Evolutionary conservation across 192 early-diverging fungal species (phyloP).

Genomic region (Coemansia sp.): DNA sequence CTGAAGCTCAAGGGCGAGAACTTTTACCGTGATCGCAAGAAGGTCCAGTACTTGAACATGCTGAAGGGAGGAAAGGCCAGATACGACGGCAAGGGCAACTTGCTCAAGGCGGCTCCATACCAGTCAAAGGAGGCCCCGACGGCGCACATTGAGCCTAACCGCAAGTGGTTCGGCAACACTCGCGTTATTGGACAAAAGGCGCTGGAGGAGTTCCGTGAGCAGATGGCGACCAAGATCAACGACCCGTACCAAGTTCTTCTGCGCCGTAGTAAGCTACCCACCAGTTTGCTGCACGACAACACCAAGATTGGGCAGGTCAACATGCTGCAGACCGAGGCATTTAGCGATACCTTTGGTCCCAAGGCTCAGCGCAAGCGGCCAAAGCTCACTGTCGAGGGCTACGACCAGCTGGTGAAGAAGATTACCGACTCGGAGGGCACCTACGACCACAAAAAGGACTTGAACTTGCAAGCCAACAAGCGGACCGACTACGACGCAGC

Average conservation of each 20-base stretch:
- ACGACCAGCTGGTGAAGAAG: constrained; percentile 77
- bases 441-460: constrained; percentile 71
- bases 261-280: constrained; percentile 92
- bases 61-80: constrained; percentile 84
- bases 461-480: constrained; percentile 71
- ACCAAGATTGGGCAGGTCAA: constrained; percentile 73
- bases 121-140: constrained; percentile 75
- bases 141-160: constrained; percentile 89
- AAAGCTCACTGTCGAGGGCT: constrained; percentile 69
- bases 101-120: constrained; percentile 88
- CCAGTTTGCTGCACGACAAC: constrained; percentile 84
- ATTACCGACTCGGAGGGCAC: constrained; percentile 66
- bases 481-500: constrained; percentile 72
- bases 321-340: constrained; percentile 93
- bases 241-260: constrained; percentile 96
- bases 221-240: constrained; percentile 79
- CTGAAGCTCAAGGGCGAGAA: constrained; percentile 93
- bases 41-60: constrained; percentile 91
- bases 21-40: constrained; percentile 97
- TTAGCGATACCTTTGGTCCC: constrained; percentile 89
- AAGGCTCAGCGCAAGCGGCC: constrained; percentile 94
- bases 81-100: constrained; percentile 82
- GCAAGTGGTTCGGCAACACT: constrained; percentile 99
- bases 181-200: constrained; percentile 94
- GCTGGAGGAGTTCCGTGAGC: constrained; percentile 88